Conservation (phyloP, 2,329 filamentous ascomycete species). For the Cyphellophora attinorum region DNA sequence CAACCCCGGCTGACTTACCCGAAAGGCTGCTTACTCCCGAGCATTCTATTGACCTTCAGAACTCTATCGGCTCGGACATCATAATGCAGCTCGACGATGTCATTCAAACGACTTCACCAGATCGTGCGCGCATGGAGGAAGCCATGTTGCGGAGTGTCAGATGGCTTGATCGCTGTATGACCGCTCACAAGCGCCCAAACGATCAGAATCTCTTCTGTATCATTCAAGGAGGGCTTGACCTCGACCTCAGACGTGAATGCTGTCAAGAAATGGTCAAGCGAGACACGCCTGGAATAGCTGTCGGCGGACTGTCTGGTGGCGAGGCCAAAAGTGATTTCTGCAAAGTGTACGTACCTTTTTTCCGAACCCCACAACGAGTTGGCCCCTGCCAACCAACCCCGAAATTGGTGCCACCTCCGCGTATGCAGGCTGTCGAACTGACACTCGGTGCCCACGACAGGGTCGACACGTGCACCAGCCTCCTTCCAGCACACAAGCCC, state of each 20-base stretch:
- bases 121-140: slow-evolving; percentile 76
- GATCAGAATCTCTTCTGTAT: slow-evolving; percentile 96
- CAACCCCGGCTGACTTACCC: slow-evolving; percentile 1
- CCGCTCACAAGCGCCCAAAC: slow-evolving; percentile 72
- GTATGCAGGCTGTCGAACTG: no score
- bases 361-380: no score
- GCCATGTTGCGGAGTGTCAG: slow-evolving; percentile 91
- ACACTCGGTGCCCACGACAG: slow-evolving; percentile 21
- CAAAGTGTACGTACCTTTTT: slow-evolving; percentile 48
- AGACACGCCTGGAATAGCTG: slow-evolving; percentile 91
- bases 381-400: not conserved
- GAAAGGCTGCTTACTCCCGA: slow-evolving; percentile 78
- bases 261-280: slow-evolving; percentile 78
- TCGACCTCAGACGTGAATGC: slow-evolving; percentile 76
- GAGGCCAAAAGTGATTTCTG: slow-evolving; percentile 93
- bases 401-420: no score
- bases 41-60: slow-evolving; percentile 91
- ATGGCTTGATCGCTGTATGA: slow-evolving; percentile 93
- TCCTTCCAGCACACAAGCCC: slow-evolving; percentile 86
- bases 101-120: slow-evolving; percentile 88
- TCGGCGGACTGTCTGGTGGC: slow-evolving; percentile 87
- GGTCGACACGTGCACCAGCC: slow-evolving; percentile 71
- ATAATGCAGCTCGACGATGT: slow-evolving; percentile 99
- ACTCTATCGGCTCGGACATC: slow-evolving; percentile 95
- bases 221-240: slow-evolving; percentile 87